A percentile compares a stretch with the other conserved stretches of the same genome.
phyloP scores from a whole-genome alignment of 371 early-diverging fungal species.

The Conidiobolus incongruus region DNA sequence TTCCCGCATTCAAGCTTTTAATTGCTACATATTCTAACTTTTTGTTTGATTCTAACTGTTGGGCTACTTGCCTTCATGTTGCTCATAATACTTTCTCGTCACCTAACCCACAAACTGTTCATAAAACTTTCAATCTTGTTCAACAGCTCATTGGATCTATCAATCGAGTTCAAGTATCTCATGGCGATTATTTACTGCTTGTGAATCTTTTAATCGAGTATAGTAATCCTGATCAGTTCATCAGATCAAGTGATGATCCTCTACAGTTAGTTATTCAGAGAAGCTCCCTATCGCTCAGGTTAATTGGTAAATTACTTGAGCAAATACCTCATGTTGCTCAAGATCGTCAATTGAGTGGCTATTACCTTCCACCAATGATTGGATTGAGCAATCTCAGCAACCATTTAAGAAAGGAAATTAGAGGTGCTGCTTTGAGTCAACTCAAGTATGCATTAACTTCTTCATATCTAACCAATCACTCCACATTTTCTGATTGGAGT shows the following conservation, averaged over 20 bases:
- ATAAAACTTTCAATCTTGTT: background rate
- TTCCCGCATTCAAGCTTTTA: too few species aligned
- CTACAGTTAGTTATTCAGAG: background rate
- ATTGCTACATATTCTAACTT: too few species aligned
- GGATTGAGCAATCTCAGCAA: background rate
- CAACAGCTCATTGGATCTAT: background rate
- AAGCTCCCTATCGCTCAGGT: too few species aligned
- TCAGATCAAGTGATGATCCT: background rate
- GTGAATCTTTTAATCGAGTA: constrained; percentile 1
- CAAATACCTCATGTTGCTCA: too few species aligned
- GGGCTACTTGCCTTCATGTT: constrained; percentile 1
- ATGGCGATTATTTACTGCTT: background rate
- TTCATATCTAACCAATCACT: background rate
- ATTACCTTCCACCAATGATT: constrained; percentile 2
- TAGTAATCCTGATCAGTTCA: constrained; percentile 1
- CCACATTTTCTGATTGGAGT: background rate
- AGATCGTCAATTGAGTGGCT: background rate
- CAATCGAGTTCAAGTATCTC: background rate
- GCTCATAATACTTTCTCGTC: background rate
- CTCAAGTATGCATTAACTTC: background rate
- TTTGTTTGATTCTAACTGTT: too few species aligned
- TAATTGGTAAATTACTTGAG: too few species aligned
- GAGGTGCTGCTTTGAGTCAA: background rate
- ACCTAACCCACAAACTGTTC: background rate
- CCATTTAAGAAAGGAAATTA: constrained; percentile 1